Evolutionary conservation across 2,329 filamentous ascomycete genomes (phyloP).

Genomic region (Trichoderma arundinaceum): DNA sequence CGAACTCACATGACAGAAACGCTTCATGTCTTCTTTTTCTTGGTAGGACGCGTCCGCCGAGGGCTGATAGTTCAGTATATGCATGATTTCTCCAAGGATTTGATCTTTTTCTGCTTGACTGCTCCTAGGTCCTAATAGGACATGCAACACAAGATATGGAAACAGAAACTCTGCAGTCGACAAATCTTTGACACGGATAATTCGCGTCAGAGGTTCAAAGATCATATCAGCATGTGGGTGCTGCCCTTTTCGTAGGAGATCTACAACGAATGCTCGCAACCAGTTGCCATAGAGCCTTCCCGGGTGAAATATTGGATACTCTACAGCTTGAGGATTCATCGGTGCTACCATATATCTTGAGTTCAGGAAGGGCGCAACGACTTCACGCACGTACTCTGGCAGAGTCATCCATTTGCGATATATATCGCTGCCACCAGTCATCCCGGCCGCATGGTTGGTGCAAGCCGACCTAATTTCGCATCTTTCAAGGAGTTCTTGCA

Average conservation of each 20-base stretch:
- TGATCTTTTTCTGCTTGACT: slow-evolving; percentile 66
- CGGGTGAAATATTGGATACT: slow-evolving; percentile 79
- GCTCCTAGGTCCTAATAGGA: slow-evolving; percentile 72
- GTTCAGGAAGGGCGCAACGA: slow-evolving; percentile 83
- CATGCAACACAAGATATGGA: slow-evolving; percentile 84
- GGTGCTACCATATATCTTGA: slow-evolving; percentile 80
- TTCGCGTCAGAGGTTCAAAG: slow-evolving; percentile 79
- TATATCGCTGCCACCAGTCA: slow-evolving; percentile 60
- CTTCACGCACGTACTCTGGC: slow-evolving; percentile 77
- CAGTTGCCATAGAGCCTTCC: slow-evolving; percentile 76
- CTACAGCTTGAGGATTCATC: slow-evolving; percentile 59
- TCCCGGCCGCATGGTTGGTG: slow-evolving; percentile 47
- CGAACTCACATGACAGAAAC: slow-evolving; percentile 79
- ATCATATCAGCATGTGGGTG: slow-evolving; percentile 75
- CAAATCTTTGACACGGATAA: slow-evolving; percentile 84
- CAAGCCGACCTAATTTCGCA: slow-evolving; percentile 72
- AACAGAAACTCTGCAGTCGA: slow-evolving; percentile 87
- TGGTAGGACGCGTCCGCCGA: slow-evolving; percentile 58
- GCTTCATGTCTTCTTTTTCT: slow-evolving; percentile 76
- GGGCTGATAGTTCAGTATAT: slow-evolving; percentile 70
- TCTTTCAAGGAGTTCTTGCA: slow-evolving; percentile 86
- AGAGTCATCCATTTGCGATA: slow-evolving; percentile 79
- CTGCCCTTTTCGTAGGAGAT: slow-evolving; percentile 79
- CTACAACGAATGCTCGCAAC: slow-evolving; percentile 80
- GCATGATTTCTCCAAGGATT: slow-evolving; percentile 74